These are phyloP conservation scores for Exophiala xenobiotica DNA, from an alignment of 2,329 filamentous ascomycete genomes.

Conservation along the genomic window DNA sequence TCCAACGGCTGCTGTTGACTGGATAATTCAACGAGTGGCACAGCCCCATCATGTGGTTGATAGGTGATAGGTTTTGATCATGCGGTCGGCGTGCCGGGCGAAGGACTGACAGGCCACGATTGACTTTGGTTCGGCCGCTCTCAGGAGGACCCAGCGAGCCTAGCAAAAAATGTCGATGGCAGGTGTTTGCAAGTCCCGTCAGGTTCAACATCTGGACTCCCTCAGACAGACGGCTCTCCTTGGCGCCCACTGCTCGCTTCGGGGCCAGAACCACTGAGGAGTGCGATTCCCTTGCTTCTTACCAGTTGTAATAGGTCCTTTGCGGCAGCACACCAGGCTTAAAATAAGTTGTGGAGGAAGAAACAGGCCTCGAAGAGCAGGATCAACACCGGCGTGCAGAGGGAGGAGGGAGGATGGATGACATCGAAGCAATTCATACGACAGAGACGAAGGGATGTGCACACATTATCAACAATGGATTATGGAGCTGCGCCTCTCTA, in stretches of 20 bases:
- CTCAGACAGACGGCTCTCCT: neutral
- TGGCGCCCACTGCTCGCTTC: neutral
- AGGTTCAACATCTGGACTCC: no score
- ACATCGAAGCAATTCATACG: no score
- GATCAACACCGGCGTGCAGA: no score
- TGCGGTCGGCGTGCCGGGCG: no score
- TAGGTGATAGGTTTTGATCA: slow-evolving; percentile 6
- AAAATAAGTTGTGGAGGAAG: no score
- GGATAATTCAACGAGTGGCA: neutral
- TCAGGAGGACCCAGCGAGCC: neutral
- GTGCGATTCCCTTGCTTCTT: neutral
- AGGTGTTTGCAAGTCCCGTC: neutral
- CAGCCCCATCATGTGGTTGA: neutral
- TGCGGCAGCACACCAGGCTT: no score
- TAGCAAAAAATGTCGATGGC: slow-evolving; percentile 5
- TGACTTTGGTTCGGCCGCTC: neutral
- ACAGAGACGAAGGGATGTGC: neutral
- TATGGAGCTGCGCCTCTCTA: neutral
- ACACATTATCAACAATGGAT: neutral
- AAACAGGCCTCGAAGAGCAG: no score
- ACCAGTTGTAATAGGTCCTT: neutral
- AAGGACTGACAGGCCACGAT: neutral
- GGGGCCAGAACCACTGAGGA: neutral
- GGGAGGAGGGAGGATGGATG: no score
- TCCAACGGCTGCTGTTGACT: neutral